Base-by-base conservation (phyloP, 345 rosid genomes). In the Cardamine resedifolia region DNA sequence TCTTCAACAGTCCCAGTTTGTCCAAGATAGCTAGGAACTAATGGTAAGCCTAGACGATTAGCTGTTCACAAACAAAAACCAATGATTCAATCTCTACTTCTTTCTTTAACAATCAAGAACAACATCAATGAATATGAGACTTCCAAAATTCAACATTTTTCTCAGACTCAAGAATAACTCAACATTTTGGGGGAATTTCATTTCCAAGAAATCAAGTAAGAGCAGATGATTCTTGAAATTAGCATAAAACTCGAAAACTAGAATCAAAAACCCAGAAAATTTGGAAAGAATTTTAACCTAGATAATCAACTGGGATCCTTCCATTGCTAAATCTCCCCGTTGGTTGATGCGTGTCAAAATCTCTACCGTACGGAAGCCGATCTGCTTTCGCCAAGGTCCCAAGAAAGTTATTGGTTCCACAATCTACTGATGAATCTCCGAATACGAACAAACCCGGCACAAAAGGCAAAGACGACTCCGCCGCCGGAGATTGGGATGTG, bases 271-370 rank as follows among this genome's bases (percentile, higher is more conserved):
- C 59, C 9, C 15, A 63, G 33, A 36, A 20, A 51, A 4, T 20
- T 51, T 39, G 55, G 41, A 30, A 49, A 31, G 23, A 66, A 36
- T 4, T 36, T 14, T 80, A 72, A 76, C 98, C 98, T 51, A 91
- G 85, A 83, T 75, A 91, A 79, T 94, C 96, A 60, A 94, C 97
- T 0, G 96, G 98, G 82, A 91, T 85, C 73, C 97, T 83, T 31
- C 98, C 98, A 81, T 94, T 94, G 80, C 82, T 81, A 79, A 94
- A 94, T 76, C 97, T 83, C 16, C 98, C 96, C 2, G 98, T 94
- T 19, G 98, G 91, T 11, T 28, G 62, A 58, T 84, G 96, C 26
- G 96, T 85, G 28, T 91, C 96, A 49, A 94, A 94, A 82, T 94
- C 98, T 64, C 96, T 83, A 27, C 98, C 98, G 31, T 94, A 94